These are phyloP conservation scores for Plenodomus lindquistii DNA, from an alignment of 2,329 filamentous ascomycete genomes.

Conservation along the genomic window DNA sequence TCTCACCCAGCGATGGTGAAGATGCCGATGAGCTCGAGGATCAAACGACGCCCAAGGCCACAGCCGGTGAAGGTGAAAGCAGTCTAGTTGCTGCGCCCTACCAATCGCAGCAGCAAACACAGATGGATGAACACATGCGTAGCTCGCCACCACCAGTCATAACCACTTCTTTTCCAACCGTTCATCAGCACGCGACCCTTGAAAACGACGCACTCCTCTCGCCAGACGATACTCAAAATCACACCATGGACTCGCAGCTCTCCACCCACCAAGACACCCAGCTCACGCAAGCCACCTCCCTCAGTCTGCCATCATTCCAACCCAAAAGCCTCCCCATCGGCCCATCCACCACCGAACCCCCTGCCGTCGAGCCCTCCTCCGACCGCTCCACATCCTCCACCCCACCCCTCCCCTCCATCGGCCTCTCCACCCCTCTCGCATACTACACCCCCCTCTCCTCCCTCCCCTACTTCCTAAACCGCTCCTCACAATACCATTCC, in stretches of 20 bases:
- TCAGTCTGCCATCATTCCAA: slow-evolving; percentile 22
- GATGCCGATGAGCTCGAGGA: slow-evolving; percentile 1
- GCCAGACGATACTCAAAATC: slow-evolving; percentile 33
- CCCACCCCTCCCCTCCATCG: slow-evolving; percentile 32
- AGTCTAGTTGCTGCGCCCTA: background rate
- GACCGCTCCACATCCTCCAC: slow-evolving; percentile 15
- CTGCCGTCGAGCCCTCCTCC: slow-evolving; percentile 16
- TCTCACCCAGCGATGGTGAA: slow-evolving; percentile 4
- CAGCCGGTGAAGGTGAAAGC: slow-evolving; percentile 11
- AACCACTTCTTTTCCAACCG: background rate
- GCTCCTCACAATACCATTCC: slow-evolving; percentile 40
- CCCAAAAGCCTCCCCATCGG: slow-evolving; percentile 17
- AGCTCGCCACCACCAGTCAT: slow-evolving; percentile 14
- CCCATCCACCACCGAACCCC: slow-evolving; percentile 7
- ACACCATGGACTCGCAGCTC: slow-evolving; percentile 26
- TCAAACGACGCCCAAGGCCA: slow-evolving; percentile 11
- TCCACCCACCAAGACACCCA: slow-evolving; percentile 28
- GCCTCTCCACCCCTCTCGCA: slow-evolving; percentile 45
- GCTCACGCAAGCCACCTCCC: slow-evolving; percentile 40
- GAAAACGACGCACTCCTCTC: slow-evolving; percentile 28
- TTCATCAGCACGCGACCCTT: slow-evolving; percentile 14
- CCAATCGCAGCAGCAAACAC: background rate
- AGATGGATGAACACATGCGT: slow-evolving; percentile 6
- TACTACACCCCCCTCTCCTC: slow-evolving; percentile 53
- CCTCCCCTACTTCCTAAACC: slow-evolving; percentile 48